These are phyloP conservation scores for Dentipellis sp. DNA, from an alignment of 768 basidiomycete genomes.

Conservation along the genomic window DNA sequence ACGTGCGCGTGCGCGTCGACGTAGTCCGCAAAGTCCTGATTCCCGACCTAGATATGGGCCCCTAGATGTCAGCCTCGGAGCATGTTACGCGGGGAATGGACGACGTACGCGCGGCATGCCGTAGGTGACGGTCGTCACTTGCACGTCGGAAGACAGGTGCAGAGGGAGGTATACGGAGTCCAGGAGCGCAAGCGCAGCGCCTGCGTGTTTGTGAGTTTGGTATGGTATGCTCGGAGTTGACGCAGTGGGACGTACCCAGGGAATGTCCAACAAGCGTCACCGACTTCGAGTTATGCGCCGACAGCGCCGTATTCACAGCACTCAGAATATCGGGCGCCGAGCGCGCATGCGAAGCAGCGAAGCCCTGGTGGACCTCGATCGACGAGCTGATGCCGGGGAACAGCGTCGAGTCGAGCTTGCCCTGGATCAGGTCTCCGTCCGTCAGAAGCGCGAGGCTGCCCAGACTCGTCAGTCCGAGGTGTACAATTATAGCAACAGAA, in stretches of 20 bases:
- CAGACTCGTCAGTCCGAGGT: too few species aligned
- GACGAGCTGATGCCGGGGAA: slow-evolving; percentile 42
- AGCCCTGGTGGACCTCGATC: slow-evolving; percentile 42
- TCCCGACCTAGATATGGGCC: slow-evolving; percentile 38
- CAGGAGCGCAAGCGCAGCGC: slow-evolving; percentile 19
- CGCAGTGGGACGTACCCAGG: slow-evolving; percentile 18
- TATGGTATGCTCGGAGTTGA: background rate
- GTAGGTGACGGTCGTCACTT: slow-evolving; percentile 12
- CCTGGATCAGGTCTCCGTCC: slow-evolving; percentile 28
- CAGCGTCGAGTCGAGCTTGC: slow-evolving; percentile 31
- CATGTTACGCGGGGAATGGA: background rate
- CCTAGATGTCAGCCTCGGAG: slow-evolving; percentile 17
- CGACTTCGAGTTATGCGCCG: slow-evolving; percentile 23
- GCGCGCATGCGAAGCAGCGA: slow-evolving; percentile 36
- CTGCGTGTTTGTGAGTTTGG: background rate
- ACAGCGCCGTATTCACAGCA: slow-evolving; percentile 32
- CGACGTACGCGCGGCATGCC: slow-evolving; percentile 20
- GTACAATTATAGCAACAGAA: background rate
- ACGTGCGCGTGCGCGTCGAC: slow-evolving; percentile 16
- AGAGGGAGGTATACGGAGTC: slow-evolving; percentile 17
- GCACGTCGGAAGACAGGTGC: slow-evolving; percentile 10
- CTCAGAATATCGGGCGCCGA: slow-evolving; percentile 25
- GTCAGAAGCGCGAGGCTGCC: slow-evolving; percentile 33
- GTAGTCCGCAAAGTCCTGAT: slow-evolving; percentile 25
- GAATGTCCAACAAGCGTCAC: slow-evolving; percentile 34